Percentiles rank a stretch among this genome's conserved stretches.
These are phyloP conservation scores for Auriscalpium vulgare DNA, from an alignment of 768 basidiomycete genomes.

Conservation along the genomic window DNA sequence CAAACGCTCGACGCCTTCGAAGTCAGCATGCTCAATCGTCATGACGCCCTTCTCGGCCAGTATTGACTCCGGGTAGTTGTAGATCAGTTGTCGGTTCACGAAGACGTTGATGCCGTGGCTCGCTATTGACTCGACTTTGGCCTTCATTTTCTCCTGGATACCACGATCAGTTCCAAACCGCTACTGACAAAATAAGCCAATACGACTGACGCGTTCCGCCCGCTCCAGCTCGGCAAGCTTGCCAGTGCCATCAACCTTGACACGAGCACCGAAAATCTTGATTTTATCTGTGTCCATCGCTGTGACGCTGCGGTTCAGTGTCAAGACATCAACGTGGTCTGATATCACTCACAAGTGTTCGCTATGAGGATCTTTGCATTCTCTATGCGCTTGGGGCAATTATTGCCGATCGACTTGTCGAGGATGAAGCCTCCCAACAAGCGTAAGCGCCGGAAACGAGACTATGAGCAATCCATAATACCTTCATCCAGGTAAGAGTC, in stretches of 20 bases:
- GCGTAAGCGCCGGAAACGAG: neutral
- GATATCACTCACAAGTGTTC: slow-evolving; percentile 75
- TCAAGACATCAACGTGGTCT: neutral
- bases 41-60: slow-evolving; percentile 93
- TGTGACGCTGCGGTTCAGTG: slow-evolving; percentile 22
- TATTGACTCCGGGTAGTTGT: slow-evolving; percentile 97
- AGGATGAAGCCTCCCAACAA: slow-evolving; percentile 78
- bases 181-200: neutral
- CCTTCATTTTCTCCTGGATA: slow-evolving; percentile 97
- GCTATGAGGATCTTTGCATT: slow-evolving; percentile 95
- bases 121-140: slow-evolving; percentile 92
- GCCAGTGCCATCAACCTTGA: slow-evolving; percentile 92
- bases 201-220: slow-evolving; percentile 66
- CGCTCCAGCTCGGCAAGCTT: slow-evolving; percentile 98
- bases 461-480: slow-evolving; percentile 19
- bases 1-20: slow-evolving; percentile 94
- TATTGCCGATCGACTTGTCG: slow-evolving; percentile 90
- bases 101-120: slow-evolving; percentile 94
- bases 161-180: neutral
- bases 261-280: slow-evolving; percentile 95
- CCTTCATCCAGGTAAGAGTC: slow-evolving; percentile 98
- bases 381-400: slow-evolving; percentile 91
- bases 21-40: slow-evolving; percentile 97
- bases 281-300: slow-evolving; percentile 99
- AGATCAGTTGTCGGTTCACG: slow-evolving; percentile 96